Evolutionary conservation across 345 rosid genomes (phyloP).

Genomic region (Arabidopsis suecica): DNA sequence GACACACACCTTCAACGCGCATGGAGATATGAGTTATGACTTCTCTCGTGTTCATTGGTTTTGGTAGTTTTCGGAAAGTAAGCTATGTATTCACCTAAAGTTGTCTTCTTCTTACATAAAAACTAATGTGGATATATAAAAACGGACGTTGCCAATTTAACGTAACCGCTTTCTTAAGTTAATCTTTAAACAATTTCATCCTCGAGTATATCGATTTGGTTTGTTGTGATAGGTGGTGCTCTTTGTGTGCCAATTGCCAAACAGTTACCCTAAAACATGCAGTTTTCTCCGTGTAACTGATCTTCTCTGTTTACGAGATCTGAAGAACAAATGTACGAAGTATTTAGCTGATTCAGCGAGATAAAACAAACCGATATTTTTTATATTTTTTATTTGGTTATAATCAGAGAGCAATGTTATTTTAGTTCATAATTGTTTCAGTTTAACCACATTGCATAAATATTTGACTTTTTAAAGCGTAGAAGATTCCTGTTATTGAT

Average conservation of each 20-base stretch:
- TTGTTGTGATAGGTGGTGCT: slow-evolving; percentile 20
- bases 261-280: slow-evolving; percentile 10
- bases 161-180: slow-evolving; percentile 6
- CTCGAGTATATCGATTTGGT: slow-evolving; percentile 37
- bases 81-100: slow-evolving; percentile 16
- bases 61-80: not conserved
- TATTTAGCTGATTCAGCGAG: not conserved
- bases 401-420: not conserved
- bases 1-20: slow-evolving; percentile 34
- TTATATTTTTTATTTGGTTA: not conserved
- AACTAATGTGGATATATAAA: slow-evolving; percentile 21
- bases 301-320: not conserved
- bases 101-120: slow-evolving; percentile 9
- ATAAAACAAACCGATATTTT: not conserved
- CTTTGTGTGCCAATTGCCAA: slow-evolving; percentile 31
- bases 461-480: not conserved
- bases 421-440: not conserved
- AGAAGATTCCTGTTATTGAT: not conserved
- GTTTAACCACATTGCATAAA: not conserved
- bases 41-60: slow-evolving; percentile 32
- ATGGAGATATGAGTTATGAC: slow-evolving; percentile 27
- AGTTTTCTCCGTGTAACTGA: not conserved
- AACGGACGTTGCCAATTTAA: slow-evolving; percentile 5
- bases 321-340: not conserved
- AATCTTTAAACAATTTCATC: not conserved